Conservation (phyloP, 2,329 filamentous ascomycete genomes). For the Talaromyces sp. region DNA sequence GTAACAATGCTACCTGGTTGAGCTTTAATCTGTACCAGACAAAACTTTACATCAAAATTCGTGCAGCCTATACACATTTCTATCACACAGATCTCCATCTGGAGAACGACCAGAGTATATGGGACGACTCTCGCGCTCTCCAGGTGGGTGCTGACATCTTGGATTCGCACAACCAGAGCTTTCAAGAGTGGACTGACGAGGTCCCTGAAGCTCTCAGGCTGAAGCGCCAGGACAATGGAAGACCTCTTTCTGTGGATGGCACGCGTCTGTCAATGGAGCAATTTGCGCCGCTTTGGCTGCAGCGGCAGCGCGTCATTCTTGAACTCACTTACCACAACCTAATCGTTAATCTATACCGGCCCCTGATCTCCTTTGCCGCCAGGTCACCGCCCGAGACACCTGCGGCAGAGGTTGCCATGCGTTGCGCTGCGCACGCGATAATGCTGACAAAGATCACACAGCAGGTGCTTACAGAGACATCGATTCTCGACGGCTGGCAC, state of each 20-base stretch:
- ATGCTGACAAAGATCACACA: constrained; percentile 6
- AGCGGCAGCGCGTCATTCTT: constrained; percentile 8
- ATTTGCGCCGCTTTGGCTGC: constrained; percentile 4
- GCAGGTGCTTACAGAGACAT: background rate
- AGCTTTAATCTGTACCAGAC: constrained; percentile 7
- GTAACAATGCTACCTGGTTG: constrained; percentile 4
- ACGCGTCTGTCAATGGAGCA: background rate
- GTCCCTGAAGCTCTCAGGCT: constrained; percentile 1
- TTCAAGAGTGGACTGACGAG: constrained; percentile 5
- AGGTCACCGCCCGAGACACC: background rate
- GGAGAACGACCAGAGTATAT: constrained; percentile 2
- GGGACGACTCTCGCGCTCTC: constrained; percentile 4
- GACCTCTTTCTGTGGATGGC: constrained; percentile 1
- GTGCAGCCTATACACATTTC: constrained; percentile 2
- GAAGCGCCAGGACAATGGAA: background rate
- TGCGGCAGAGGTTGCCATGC: background rate
- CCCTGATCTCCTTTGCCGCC: constrained; percentile 5
- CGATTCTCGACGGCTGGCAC: constrained; percentile 22
- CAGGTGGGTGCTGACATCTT: constrained; percentile 2
- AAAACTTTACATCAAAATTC: constrained; percentile 1
- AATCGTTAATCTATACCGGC: constrained; percentile 1
- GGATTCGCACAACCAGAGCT: background rate
- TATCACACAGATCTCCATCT: background rate
- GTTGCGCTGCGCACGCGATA: constrained; percentile 3
- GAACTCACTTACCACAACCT: constrained; percentile 9